Evolutionary conservation across 805 yeast species (phyloP), one percentile per base, ranked within the genome.

Genomic region (Wickerhamomyces mucosus): DNA sequence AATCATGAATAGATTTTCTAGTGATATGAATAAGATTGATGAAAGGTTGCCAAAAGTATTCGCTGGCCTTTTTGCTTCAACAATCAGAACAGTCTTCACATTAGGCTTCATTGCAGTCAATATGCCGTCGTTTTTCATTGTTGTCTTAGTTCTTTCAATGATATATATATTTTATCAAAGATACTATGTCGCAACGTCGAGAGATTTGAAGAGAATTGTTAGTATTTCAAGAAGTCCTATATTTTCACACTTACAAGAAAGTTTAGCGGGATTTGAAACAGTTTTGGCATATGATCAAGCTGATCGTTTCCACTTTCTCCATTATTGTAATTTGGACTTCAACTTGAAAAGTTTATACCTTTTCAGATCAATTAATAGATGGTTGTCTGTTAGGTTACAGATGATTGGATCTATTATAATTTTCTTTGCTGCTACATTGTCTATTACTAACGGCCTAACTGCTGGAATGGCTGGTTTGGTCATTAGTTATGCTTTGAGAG

Each of bases 171-270:
- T 78, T 52, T 81, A 78, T 50, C 94, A 84, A 53, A 59, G 61
- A 29, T 78, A 66, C 53, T 86, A 80, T 52, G 67, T 78, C 39
- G 63, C 74, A 4, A 67, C 84, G 1, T 71, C 86, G 7, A 68
- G 95, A 45, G 95, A 85, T 50, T 61, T 85, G 45, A 82, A 81
- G 50, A 69, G 95, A 46, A 60, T 84, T 31, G 73, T 71, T 28
- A 74, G 81, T 32, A 65, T 75, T 15, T 67, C 89, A 5, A 67
- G 72, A 46, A 72, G 83, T 35, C 95, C 95, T 3, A 74, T 84
- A 13, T 80, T 71, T 59, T 80, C 94, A 0, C 85, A 80, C 42
- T 66, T 86, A 40, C 88, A 82, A 49, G 96, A 86, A 48, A 75
- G 86, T 3, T 57, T 86, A 29, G 68, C 67, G 20, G 96, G 96